Base-by-base conservation (phyloP, 1,284 basidiomycete species). In the Tilletia indica region DNA sequence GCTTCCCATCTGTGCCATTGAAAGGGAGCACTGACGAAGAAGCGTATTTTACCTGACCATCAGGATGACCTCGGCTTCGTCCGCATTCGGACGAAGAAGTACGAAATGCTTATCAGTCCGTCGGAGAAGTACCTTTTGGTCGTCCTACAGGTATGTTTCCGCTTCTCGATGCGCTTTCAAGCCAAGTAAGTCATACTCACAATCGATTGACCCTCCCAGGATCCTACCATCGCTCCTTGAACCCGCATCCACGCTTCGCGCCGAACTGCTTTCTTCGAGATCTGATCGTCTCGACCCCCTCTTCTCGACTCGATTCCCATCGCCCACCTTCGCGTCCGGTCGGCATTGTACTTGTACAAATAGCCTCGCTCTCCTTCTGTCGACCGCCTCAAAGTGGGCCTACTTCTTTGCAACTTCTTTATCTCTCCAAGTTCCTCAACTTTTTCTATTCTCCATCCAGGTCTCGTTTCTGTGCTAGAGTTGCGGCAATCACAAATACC, bases 71-170 rank as follows among this genome's bases (percentile, higher is more conserved):
- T 83, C 0, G 72, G 77, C 1, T 79, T 83, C 11, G 19, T 83
- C 21, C 72, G 82, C 11, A 72, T 83, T 31, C 73, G 82, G 21
- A 83, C 79, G 25, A 78, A 74, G 39, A 76, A 76, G 66, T 81
- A 80, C 72, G 82, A 83, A 58, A 78, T 83, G 68, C 79, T 83
- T 68, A 77, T 83, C 54, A 78, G 80, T 36, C 82, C 82, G 19
- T 81, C 78, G 74, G 74, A 72, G 61, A 82, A 81, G 72, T 83
- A 82, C 42, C 71, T 83, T 0, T 68, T 83, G 19, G 81, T 83
- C 6, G 82, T 83, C 0, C 51, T 83, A 48, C 82, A 83, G 74
- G 79, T 77, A 69, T 39, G 76, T 71, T n/a, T 16, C 34, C 16
- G 8, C 16, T 38, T 64, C 1, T 58, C 56, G 21, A 45, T 14